Percentiles rank a stretch among this genome's conserved stretches.
These are phyloP conservation scores for Ormosia emarginata DNA, from an alignment of 306 rosid genomes.

Conservation along the genomic window DNA sequence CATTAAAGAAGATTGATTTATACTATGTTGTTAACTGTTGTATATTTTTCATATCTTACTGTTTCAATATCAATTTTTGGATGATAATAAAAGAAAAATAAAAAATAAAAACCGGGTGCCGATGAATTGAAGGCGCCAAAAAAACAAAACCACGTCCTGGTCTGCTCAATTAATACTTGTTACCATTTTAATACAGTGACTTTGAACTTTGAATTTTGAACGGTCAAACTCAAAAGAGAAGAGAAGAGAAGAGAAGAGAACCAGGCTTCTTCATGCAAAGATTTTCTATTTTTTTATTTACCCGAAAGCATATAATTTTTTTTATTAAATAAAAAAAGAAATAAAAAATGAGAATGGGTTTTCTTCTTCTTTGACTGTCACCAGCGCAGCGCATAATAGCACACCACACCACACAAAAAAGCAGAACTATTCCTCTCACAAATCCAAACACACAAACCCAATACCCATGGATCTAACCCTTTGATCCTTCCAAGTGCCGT, in stretches of 20 bases:
- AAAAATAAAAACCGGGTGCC: background rate
- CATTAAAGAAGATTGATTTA: no score
- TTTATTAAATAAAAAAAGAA: background rate
- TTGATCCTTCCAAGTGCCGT: constrained; percentile 13
- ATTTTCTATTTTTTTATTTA: background rate
- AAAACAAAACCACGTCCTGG: background rate
- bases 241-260: constrained; percentile 16
- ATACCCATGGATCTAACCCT: constrained; percentile 42
- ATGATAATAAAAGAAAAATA: background rate
- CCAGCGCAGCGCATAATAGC: constrained; percentile 85
- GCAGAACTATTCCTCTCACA: constrained; percentile 42
- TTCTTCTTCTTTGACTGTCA: constrained; percentile 71
- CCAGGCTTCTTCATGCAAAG: background rate
- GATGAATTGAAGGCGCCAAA: background rate
- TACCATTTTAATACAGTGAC: constrained; percentile 13
- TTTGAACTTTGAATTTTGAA: constrained; percentile 38
- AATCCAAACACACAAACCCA: constrained; percentile 22
- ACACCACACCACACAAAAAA: constrained; percentile 43
- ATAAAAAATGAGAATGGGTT: constrained; percentile 16
- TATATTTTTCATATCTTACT: no score
- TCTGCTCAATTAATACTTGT: constrained; percentile 1
- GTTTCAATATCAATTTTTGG: background rate
- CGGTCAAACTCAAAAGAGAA: constrained; percentile 61
- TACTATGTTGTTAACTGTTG: background rate
- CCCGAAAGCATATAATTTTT: background rate